Conservation (phyloP, 1,284 basidiomycete species). For the Retiboletus fuscus region DNA sequence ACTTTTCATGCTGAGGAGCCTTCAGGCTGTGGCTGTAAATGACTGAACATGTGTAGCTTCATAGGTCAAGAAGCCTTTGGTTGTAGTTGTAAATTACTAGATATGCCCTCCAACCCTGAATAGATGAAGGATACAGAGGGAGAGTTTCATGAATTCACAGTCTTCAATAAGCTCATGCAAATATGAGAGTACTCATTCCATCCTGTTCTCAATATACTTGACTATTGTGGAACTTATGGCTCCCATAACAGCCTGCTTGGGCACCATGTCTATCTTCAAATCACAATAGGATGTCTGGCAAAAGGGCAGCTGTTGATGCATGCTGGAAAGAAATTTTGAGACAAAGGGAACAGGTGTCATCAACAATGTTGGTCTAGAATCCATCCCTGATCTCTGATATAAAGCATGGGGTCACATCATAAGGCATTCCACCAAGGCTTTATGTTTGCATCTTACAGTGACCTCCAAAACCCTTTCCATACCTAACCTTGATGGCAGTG, state of each 20-base stretch:
- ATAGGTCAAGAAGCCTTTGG: conserved; percentile 95
- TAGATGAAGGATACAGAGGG: conserved; percentile 94
- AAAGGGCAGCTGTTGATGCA: conserved; percentile 93
- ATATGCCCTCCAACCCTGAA: conserved; percentile 96
- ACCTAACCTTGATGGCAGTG: no score
- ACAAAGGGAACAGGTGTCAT: conserved; percentile 97
- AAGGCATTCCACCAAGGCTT: conserved; percentile 97
- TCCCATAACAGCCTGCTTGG: conserved; percentile 98
- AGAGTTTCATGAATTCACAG: conserved; percentile 99
- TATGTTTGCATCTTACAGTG: no score
- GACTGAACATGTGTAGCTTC: no score
- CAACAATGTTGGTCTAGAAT: conserved; percentile 99
- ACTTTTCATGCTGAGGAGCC: no score
- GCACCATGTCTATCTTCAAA: conserved; percentile 99
- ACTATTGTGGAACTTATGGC: conserved; percentile 99
- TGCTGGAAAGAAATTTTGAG: conserved; percentile 99
- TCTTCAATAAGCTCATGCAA: conserved; percentile 99
- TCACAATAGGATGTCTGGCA: conserved; percentile 91
- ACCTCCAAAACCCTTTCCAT: no score
- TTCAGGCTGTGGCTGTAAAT: no score
- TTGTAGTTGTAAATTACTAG: no score
- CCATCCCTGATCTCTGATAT: conserved; percentile 99
- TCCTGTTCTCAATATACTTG: conserved; percentile 95
- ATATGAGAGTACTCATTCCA: conserved; percentile 96
- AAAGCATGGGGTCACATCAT: conserved; percentile 99